Conservation (phyloP, 148 eudicot species). For the Rhododendron molle region DNA sequence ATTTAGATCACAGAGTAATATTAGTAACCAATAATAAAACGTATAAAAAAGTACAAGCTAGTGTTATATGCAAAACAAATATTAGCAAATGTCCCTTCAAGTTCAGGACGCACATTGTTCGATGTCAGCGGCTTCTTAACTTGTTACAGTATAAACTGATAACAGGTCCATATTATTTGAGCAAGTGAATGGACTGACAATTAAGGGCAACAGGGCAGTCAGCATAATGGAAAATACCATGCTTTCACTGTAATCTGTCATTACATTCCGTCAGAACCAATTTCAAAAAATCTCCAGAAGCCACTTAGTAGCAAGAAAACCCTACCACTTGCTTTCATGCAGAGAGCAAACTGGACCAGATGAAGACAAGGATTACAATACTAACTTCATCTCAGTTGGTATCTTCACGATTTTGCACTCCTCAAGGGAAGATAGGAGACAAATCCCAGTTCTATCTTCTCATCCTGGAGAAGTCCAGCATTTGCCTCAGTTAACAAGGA, state of each 20-base stretch:
- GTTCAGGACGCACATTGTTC: not conserved
- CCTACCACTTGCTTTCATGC: not conserved
- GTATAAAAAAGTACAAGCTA: not conserved
- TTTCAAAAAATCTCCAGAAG: not conserved
- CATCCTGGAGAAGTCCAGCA: not conserved
- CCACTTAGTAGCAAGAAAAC: not conserved
- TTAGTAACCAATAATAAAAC: not conserved
- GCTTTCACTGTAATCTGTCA: not conserved
- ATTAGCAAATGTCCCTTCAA: not conserved
- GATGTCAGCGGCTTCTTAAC: not conserved
- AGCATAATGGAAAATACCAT: not conserved
- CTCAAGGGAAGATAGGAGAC: not conserved
- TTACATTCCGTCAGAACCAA: not conserved
- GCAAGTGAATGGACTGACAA: not conserved
- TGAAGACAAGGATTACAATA: not conserved
- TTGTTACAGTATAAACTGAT: not conserved
- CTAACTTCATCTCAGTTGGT: not conserved
- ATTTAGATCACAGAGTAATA: conserved; percentile 7
- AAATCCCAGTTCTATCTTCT: not conserved
- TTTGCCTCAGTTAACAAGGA: not conserved
- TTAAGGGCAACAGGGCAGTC: not conserved
- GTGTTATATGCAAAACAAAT: not conserved
- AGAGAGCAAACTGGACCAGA: not conserved
- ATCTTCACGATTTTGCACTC: not conserved
- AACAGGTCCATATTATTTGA: not conserved